A percentile compares a stretch with the other conserved stretches of the same genome.
phyloP scores from a whole-genome alignment of 164 flowering plant species.

The Liquidambar formosana region DNA sequence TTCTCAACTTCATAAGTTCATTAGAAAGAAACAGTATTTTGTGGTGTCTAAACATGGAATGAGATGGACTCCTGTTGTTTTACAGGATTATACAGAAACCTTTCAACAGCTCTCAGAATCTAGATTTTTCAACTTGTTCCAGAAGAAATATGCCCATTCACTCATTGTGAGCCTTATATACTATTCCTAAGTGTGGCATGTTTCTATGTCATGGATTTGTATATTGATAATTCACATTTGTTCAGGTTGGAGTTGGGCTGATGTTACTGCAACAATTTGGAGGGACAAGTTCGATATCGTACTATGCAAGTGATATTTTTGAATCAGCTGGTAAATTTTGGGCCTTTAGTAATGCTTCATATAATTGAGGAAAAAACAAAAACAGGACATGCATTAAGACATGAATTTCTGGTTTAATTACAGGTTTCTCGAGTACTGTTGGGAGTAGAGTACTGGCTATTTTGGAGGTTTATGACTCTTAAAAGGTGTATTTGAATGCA shows the following conservation, averaged over 20 bases:
- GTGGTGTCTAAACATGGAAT: neutral
- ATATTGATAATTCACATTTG: too few species aligned
- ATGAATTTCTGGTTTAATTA: neutral
- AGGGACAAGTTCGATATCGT: slow-evolving; percentile 8
- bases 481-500: neutral
- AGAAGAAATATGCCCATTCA: neutral
- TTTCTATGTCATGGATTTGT: too few species aligned
- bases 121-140: neutral
- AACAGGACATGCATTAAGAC: neutral
- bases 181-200: too few species aligned
- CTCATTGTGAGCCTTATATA: neutral
- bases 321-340: slow-evolving; percentile 8
- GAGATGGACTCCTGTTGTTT: neutral
- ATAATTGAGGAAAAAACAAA: neutral
- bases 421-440: slow-evolving; percentile 9
- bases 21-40: neutral
- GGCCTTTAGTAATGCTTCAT: neutral
- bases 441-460: slow-evolving; percentile 4
- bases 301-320: slow-evolving; percentile 12
- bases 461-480: slow-evolving; percentile 7
- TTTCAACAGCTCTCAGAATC: neutral
- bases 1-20: neutral
- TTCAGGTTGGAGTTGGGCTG: slow-evolving; percentile 18
- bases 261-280: slow-evolving; percentile 17
- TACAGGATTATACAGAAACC: neutral